A percentile compares a stretch with the other conserved stretches of the same genome.
Evolutionary conservation across 2,329 filamentous ascomycete genomes (phyloP).

Genomic region (Fusarium sp.): DNA sequence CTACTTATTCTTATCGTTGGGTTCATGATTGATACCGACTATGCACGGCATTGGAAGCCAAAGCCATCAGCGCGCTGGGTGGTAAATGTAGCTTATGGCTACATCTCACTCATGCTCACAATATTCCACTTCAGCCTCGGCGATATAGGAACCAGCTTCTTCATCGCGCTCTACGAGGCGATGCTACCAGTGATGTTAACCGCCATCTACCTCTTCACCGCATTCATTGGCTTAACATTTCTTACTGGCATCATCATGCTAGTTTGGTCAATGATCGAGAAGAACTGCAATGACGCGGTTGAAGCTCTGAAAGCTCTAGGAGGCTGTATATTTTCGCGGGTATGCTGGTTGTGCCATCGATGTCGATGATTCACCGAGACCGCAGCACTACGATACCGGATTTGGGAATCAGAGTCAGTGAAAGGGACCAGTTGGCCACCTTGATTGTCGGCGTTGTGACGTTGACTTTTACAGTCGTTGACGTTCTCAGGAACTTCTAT

Average conservation of each 20-base stretch:
- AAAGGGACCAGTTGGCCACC: constrained; percentile 13
- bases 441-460: constrained; percentile 9
- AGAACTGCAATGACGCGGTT: not conserved
- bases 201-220: not conserved
- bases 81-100: not conserved
- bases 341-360: not conserved
- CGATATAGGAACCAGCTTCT: not conserved
- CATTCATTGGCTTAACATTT: not conserved
- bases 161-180: not conserved
- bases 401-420: not conserved
- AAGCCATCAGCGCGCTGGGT: not conserved
- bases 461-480: not conserved
- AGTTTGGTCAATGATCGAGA: not conserved
- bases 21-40: not conserved
- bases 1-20: not conserved
- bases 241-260: not conserved
- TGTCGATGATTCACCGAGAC: accelerated
- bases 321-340: not conserved
- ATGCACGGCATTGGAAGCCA: not conserved
- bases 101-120: not conserved
- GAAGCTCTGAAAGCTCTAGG: not conserved
- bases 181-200: not conserved
- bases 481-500: not conserved
- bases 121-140: constrained; percentile 9
- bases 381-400: not conserved